Conservation (phyloP, 495 filamentous ascomycete genomes). For the Aspergillus carlsbadensis region DNA sequence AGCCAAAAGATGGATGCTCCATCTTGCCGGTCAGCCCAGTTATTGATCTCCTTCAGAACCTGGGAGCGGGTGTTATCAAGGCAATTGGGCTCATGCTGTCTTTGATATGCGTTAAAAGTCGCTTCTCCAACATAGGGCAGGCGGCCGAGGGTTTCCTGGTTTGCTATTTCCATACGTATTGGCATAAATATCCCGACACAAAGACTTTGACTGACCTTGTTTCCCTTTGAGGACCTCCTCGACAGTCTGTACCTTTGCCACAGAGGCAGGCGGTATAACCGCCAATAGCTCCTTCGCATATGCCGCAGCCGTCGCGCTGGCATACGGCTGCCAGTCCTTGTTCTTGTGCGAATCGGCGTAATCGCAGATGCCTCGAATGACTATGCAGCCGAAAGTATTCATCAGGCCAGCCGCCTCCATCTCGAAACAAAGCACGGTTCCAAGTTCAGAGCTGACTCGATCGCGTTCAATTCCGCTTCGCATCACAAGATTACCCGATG, state of each 20-base stretch:
- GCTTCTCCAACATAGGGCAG: background rate
- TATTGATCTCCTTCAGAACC: background rate
- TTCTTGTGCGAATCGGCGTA: conserved; percentile 17
- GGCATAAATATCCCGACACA: background rate
- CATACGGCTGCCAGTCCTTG: conserved; percentile 14
- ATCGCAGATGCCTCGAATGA: conserved; percentile 23
- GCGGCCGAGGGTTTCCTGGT: background rate
- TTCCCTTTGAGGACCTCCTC: background rate
- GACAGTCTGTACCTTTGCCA: background rate
- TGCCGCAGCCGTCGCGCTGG: background rate
- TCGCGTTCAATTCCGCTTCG: background rate
- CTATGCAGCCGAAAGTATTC: background rate
- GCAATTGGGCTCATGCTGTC: conserved; percentile 3
- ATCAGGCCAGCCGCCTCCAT: conserved; percentile 5
- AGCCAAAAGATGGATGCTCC: background rate
- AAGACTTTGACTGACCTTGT: background rate
- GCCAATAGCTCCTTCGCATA: conserved; percentile 7
- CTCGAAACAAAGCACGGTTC: background rate
- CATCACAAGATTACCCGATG: background rate
- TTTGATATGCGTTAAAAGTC: background rate
- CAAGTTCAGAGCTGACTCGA: background rate
- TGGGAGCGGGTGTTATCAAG: background rate
- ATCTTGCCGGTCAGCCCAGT: background rate
- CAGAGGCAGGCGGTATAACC: background rate
- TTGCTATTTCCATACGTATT: background rate